These are phyloP conservation scores for Candida methanosorbosa DNA, from an alignment of 805 yeast species.

Conservation along the genomic window DNA sequence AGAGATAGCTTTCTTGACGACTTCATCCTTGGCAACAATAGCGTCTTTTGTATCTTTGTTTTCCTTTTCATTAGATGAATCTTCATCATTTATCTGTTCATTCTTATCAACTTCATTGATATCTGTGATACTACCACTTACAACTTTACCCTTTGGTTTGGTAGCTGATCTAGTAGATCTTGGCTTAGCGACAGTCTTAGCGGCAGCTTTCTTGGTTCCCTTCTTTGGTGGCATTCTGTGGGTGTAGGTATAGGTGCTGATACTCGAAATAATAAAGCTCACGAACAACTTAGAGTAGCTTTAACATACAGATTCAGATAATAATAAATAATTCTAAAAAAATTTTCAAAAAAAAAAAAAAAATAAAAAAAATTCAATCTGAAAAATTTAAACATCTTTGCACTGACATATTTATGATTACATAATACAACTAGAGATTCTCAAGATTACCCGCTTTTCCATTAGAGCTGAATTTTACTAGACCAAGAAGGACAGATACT, in stretches of 20 bases:
- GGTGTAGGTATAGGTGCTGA: neutral
- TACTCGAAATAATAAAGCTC: no score
- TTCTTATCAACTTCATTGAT: constrained; percentile 31
- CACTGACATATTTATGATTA: no score
- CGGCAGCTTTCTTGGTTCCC: constrained; percentile 6
- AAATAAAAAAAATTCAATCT: neutral
- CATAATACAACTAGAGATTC: no score
- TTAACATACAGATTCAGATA: neutral
- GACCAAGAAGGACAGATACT: no score
- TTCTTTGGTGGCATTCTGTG: constrained; percentile 14
- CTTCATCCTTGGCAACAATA: constrained; percentile 11
- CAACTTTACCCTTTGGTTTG: constrained; percentile 17
- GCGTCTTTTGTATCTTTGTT: constrained; percentile 2
- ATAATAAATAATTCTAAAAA: neutral
- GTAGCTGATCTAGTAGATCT: constrained; percentile 5
- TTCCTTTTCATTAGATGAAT: constrained; percentile 31
- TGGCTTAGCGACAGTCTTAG: constrained; percentile 7
- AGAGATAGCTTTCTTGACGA: constrained; percentile 41
- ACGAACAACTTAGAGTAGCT: no score
- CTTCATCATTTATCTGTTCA: constrained; percentile 34
- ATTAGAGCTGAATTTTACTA: no score
- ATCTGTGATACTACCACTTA: constrained; percentile 7
- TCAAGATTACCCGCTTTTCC: no score
- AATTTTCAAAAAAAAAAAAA: neutral
- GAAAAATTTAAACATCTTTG: no score